Evolutionary conservation across 192 early-diverging fungal species (phyloP), one percentile per base, ranked within the genome.

Genomic region (Umbelopsis isabellina): DNA sequence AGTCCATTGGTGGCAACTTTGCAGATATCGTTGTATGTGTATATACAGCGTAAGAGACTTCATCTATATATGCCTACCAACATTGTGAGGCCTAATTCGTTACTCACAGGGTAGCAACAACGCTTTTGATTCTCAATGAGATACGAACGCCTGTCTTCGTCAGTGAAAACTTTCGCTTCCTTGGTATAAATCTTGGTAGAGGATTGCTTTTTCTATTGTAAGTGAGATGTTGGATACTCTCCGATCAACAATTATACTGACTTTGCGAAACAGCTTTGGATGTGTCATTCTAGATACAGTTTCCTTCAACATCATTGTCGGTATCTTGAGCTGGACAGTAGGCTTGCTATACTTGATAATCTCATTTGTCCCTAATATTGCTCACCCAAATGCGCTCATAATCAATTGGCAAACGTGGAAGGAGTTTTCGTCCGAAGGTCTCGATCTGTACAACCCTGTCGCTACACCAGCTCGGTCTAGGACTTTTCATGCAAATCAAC

Each of bases 181-280:
- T 88, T 10, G 82, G 80, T 65, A 83, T 83, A 15, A 84, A 85
- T 71, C 78, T 79, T 0, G 87, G 87, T 18, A 76, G 87, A 25
- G 87, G 87, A 25, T 68, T 86, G 4, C 69, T 88, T 15, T 69
- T 84, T 33, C 83, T 86, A 3, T 88, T 86, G 75, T 79, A 79
- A 76, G 78, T 69, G 25, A 46, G 20, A 41, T 16, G n/a, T n/a
- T 47, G 23, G 51, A 5, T 47, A 18, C 44, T 18, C 33, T 20
- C 21, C 4, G 18, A 2, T 30, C 21, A 52, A 27, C 68, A 13
- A 53, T 27, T 27, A 45, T 23, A 11, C 21, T 7, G 49, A 41
- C 37, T 1, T 41, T 41, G 6, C 10, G 37, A 6, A 0, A 41
- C 6, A 79, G 78, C 55, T 86, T 88, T 76, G 87, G 85, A 7